Conservation (phyloP, 805 yeast genomes). For the Barnettozyma siamensis region DNA sequence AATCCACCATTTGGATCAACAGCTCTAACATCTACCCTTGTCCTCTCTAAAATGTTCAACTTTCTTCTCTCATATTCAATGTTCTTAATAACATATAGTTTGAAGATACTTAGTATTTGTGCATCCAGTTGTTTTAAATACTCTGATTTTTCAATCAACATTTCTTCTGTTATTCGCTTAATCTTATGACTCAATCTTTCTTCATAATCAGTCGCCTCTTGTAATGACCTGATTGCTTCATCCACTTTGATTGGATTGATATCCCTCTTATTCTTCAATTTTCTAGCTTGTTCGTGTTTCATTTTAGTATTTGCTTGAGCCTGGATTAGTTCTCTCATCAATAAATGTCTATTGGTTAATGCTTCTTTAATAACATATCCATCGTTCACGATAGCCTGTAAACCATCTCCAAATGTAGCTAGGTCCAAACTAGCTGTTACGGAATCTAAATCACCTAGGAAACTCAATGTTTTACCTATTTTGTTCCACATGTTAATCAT, state of each 20-base stretch:
- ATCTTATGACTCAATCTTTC: conserved; percentile 72
- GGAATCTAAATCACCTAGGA: conserved; percentile 72
- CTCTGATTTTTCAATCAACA: conserved; percentile 66
- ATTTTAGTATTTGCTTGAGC: conserved; percentile 71
- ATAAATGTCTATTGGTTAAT: conserved; percentile 81
- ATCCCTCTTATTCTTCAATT: conserved; percentile 63
- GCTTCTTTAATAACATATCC: conserved; percentile 89
- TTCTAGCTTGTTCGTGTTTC: conserved; percentile 65
- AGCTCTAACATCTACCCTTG: conserved; percentile 63
- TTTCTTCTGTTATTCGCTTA: conserved; percentile 77
- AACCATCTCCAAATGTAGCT: conserved; percentile 73
- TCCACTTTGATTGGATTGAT: conserved; percentile 86
- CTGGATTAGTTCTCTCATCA: conserved; percentile 81
- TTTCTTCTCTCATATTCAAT: conserved; percentile 86
- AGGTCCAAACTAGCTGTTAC: conserved; percentile 64
- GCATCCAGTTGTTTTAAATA: conserved; percentile 54
- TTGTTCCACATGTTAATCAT: conserved; percentile 76
- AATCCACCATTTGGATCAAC: conserved; percentile 78
- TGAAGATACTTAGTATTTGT: conserved; percentile 48
- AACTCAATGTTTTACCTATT: conserved; percentile 59
- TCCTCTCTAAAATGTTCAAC: conserved; percentile 64
- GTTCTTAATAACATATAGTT: conserved; percentile 56
- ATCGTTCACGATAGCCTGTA: conserved; percentile 60
- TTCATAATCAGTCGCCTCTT: conserved; percentile 71
- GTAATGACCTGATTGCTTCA: conserved; percentile 77